Base-by-base conservation (phyloP, 805 yeast genomes). In the Tetrapisispora nanseiensis region DNA sequence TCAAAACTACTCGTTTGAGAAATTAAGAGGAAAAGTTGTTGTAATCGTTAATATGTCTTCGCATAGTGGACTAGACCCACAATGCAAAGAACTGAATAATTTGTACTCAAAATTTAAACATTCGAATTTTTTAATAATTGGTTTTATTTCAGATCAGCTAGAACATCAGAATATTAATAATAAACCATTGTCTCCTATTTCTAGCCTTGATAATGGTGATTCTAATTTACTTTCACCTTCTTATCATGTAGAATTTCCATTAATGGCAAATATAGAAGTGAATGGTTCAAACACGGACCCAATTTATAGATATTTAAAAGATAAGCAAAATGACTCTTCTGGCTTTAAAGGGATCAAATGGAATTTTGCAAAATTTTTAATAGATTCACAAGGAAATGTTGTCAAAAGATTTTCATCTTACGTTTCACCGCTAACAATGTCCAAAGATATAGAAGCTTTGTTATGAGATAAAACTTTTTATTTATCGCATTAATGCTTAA, bases 111-210 rank as follows among this genome's bases (percentile, higher is more conserved):
- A 77, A 56, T 83, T 80, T 65, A 65, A 71, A 43, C 75, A 72
- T 39, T 55, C 72, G 47, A 94, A 85, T 1, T 68, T 89, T 22
- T 76, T 66, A 36, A 70, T 87, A 22, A 48, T 87, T 27, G 96
- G 86, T 0, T 86, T 87, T 73, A 96, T 96, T 21, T 85, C 95
- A 64, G 84, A 86, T 65, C 95, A 86, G 61, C 89, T 87, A 58
- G 87, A 82, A 20, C 66, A 75, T 53, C 82, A 90, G 68, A 84
- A 89, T 4, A 20, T 12, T 13, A 24, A 26, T 12, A n/a, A 30
- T 7, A 6, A 12, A 20, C 33, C 13, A 28, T 7, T 5, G n/a
- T 15, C 28, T 5, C 22, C 29, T 78, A 33, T 6, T 21, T 18
- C 24, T 5, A 15, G 89, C 78, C 61, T 95, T 95, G 16, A 15